Percentiles rank a stretch among this genome's conserved stretches.
These are phyloP conservation scores for Naganishia randhawae DNA, from an alignment of 768 basidiomycete genomes.

Conservation along the genomic window DNA sequence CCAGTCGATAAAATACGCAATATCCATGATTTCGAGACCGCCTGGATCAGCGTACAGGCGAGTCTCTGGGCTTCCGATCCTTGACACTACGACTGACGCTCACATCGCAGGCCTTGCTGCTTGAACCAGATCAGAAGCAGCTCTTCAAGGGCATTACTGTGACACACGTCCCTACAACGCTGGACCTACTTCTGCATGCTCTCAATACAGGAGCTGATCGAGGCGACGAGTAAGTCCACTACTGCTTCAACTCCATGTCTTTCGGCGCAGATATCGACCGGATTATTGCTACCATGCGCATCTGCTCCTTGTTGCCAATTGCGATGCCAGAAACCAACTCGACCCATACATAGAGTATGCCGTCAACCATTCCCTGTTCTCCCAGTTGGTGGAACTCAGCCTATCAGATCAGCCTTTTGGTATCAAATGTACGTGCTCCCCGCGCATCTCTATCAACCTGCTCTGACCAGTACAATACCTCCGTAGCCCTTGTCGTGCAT, in stretches of 20 bases:
- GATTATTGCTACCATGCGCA: not conserved
- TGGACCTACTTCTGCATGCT: slow-evolving; percentile 76
- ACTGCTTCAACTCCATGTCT: too few relatives aligned
- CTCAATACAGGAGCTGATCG: slow-evolving; percentile 55
- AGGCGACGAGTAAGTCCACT: slow-evolving; percentile 69
- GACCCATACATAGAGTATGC: slow-evolving; percentile 88
- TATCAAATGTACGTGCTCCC: slow-evolving; percentile 57
- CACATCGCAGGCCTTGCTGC: not conserved
- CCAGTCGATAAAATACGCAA: not conserved
- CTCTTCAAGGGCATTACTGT: slow-evolving; percentile 64
- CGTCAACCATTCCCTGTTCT: slow-evolving; percentile 81
- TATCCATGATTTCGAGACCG: not conserved
- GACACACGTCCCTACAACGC: slow-evolving; percentile 72
- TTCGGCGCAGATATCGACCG: not conserved
- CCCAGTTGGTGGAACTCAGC: slow-evolving; percentile 77
- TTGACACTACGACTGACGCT: not conserved
- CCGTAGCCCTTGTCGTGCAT: slow-evolving; percentile 77
- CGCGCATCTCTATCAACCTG: too few relatives aligned
- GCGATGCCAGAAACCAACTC: slow-evolving; percentile 54
- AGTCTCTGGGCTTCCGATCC: not conserved
- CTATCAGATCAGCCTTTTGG: slow-evolving; percentile 80
- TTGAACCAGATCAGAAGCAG: slow-evolving; percentile 25
- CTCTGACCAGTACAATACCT: not conserved
- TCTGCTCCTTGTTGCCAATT: not conserved
- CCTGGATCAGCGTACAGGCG: slow-evolving; percentile 9